These are phyloP conservation scores for Dalbergia cultrata DNA, from an alignment of 306 rosid species.

Conservation along the genomic window DNA sequence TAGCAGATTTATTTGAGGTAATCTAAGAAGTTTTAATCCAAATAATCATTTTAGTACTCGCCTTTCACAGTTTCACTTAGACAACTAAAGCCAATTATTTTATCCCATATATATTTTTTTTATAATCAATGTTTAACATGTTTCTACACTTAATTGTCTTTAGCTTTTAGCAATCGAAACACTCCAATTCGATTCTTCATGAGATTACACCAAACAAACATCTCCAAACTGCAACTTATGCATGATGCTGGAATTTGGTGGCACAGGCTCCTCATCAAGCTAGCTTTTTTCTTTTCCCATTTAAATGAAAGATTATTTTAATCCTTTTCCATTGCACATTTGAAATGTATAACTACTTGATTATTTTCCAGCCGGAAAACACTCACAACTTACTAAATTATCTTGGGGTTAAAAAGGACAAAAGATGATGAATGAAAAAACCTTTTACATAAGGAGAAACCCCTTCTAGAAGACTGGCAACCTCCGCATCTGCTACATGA, in stretches of 20 bases:
- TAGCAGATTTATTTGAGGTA: background rate
- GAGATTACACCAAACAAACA: background rate
- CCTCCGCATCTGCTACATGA: slow-evolving; percentile 7
- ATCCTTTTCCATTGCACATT: background rate
- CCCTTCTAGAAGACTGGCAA: slow-evolving; percentile 34
- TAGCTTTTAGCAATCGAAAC: background rate
- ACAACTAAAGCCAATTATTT: background rate
- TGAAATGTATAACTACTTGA: slow-evolving; percentile 7
- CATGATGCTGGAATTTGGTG: background rate
- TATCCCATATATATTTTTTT: background rate
- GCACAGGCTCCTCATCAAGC: background rate
- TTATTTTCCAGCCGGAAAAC: slow-evolving; percentile 28
- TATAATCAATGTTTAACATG: background rate
- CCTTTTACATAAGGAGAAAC: slow-evolving; percentile 27
- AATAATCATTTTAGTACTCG: background rate
- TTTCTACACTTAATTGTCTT: background rate
- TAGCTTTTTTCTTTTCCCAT: background rate
- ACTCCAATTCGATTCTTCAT: background rate
- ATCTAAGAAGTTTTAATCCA: background rate
- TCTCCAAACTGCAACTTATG: slow-evolving; percentile 11
- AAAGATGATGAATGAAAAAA: slow-evolving; percentile 9
- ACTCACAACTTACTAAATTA: slow-evolving; percentile 14
- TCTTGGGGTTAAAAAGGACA: slow-evolving; percentile 3
- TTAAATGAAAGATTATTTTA: background rate
- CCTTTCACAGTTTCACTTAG: background rate